A percentile compares a stretch with the other conserved stretches of the same genome.
phyloP scores from a whole-genome alignment of 2,329 filamentous ascomycete genomes.

The Trichoderma oligosporum region DNA sequence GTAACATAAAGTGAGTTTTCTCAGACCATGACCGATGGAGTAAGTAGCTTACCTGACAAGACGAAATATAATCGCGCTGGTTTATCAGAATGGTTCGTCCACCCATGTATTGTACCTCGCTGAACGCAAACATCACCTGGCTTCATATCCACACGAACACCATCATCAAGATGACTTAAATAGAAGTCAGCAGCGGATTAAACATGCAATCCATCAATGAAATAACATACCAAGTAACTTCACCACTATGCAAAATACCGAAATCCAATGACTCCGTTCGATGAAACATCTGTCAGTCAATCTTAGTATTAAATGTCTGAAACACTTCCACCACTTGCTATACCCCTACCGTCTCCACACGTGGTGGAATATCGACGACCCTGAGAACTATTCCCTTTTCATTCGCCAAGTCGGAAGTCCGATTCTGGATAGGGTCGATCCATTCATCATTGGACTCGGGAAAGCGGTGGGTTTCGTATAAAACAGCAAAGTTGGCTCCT shows the following conservation, averaged over 20 bases:
- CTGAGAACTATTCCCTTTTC: constrained; percentile 22
- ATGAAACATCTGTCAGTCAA: constrained; percentile 21
- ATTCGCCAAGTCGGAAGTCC: constrained; percentile 23
- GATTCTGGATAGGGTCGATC: constrained; percentile 21
- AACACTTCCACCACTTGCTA: background rate
- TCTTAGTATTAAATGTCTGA: background rate
- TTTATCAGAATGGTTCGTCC: constrained; percentile 23
- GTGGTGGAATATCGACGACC: constrained; percentile 23
- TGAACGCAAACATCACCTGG: constrained; percentile 25
- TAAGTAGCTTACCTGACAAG: constrained; percentile 28
- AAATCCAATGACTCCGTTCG: constrained; percentile 26
- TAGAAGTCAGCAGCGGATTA: background rate
- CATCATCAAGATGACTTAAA: constrained; percentile 23
- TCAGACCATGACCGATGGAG: background rate
- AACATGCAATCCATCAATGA: background rate
- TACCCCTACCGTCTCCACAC: constrained; percentile 19
- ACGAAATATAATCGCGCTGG: constrained; percentile 24
- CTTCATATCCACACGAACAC: constrained; percentile 21
- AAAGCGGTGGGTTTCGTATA: constrained; percentile 26
- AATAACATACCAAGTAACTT: constrained; percentile 22
- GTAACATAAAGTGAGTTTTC: constrained; percentile 11
- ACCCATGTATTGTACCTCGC: constrained; percentile 25
- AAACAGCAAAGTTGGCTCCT: constrained; percentile 22
- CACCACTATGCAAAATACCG: constrained; percentile 23
- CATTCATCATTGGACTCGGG: constrained; percentile 24